Evolutionary conservation across 441 rosid species (phyloP).

Genomic region (Isatis lusitanica): DNA sequence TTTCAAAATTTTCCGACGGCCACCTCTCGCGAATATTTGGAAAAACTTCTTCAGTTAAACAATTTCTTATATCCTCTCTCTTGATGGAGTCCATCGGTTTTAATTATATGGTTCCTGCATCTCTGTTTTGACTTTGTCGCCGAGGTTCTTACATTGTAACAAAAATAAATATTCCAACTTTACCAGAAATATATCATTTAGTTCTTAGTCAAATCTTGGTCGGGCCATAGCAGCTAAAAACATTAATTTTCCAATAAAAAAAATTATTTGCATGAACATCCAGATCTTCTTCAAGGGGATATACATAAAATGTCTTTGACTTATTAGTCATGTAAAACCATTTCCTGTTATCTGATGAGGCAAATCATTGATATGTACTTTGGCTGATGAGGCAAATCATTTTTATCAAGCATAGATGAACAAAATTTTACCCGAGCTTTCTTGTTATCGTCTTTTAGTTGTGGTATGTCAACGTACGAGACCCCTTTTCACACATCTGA

Average conservation of each 20-base stretch:
- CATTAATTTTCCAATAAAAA: neutral
- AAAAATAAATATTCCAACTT: neutral
- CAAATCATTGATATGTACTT: no score
- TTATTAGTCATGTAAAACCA: no score
- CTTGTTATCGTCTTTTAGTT: no score
- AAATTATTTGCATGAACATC: neutral
- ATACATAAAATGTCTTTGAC: no score
- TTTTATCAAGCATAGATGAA: no score
- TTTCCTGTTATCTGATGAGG: no score
- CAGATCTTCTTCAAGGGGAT: no score
- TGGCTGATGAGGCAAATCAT: no score
- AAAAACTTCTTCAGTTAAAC: neutral
- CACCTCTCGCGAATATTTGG: neutral
- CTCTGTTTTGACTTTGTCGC: neutral
- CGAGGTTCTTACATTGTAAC: neutral
- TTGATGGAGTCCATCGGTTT: neutral
- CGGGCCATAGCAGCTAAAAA: neutral
- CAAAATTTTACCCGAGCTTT: no score
- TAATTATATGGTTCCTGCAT: neutral
- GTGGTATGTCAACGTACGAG: no score
- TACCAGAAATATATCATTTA: neutral
- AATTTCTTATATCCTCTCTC: neutral
- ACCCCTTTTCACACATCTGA: no score
- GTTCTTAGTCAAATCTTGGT: neutral
- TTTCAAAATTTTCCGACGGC: neutral